Conservation (phyloP, 139 green algal genomes). For the Chlamydomonas urium region DNA sequence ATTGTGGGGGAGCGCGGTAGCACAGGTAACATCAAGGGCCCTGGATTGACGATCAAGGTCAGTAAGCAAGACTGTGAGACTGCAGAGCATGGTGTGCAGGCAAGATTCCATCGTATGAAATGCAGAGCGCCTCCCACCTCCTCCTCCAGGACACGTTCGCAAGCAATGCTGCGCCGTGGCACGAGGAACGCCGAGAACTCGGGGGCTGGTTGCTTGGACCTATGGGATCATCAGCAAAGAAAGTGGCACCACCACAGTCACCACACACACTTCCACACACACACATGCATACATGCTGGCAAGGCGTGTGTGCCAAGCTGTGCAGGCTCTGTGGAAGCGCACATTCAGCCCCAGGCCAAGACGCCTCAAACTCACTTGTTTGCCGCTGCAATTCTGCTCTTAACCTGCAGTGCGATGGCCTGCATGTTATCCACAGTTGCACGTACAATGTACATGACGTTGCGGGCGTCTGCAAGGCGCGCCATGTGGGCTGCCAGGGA, state of each 20-base stretch:
- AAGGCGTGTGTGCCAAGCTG: not conserved
- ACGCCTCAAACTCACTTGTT: not conserved
- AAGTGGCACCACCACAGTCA: not conserved
- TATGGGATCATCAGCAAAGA: not conserved
- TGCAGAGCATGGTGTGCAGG: not conserved
- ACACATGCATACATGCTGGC: not conserved
- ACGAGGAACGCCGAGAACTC: conserved; percentile 69
- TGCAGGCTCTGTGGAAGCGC: not conserved
- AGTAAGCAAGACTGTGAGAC: not conserved
- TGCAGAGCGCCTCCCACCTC: conserved; percentile 34
- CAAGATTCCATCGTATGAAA: not conserved
- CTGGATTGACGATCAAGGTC: not conserved
- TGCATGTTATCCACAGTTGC: conserved; percentile 57
- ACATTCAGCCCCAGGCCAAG: not conserved
- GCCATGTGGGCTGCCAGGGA: conserved; percentile 31
- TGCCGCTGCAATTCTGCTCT: not conserved
- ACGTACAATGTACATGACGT: conserved; percentile 55
- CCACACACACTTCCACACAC: not conserved
- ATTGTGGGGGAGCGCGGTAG: not conserved
- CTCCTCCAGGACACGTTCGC: conserved; percentile 75
- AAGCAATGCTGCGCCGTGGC: conserved; percentile 62
- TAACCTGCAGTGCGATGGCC: conserved; percentile 52
- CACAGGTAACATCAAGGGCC: not conserved
- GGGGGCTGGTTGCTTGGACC: conserved; percentile 13
- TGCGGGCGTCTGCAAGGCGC: conserved; percentile 23